Percentiles rank a stretch among this genome's conserved stretches.
phyloP scores from a whole-genome alignment of 2,329 filamentous ascomycete species.

The Lachnellula arida region DNA sequence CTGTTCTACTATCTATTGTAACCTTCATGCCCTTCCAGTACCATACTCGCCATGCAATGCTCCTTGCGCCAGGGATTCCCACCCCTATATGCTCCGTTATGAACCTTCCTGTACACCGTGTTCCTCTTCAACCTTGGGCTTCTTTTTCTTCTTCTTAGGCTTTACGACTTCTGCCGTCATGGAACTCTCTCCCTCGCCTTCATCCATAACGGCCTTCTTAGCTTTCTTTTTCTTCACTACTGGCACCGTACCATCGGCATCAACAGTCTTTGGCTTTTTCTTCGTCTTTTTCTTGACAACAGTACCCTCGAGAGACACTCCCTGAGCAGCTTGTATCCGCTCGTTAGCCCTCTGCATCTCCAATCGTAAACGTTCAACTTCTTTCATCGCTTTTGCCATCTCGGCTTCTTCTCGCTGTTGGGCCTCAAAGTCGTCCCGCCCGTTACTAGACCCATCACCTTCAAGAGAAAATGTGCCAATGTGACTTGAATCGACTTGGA shows the following conservation, averaged over 20 bases:
- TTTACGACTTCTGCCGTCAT: constrained; percentile 12
- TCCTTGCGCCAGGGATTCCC: constrained; percentile 4
- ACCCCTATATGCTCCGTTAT: background rate
- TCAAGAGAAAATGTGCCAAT: constrained; percentile 70
- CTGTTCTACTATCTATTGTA: no score
- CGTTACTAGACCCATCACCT: constrained; percentile 36
- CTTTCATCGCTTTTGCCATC: constrained; percentile 82
- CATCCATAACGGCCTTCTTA: constrained; percentile 31
- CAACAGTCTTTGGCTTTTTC: constrained; percentile 39
- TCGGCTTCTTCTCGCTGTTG: constrained; percentile 76
- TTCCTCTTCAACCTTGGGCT: constrained; percentile 19
- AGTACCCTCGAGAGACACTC: constrained; percentile 56
- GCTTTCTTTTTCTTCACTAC: constrained; percentile 45
- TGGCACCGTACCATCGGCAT: constrained; percentile 13
- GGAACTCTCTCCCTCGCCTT: constrained; percentile 19
- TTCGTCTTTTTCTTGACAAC: constrained; percentile 63
- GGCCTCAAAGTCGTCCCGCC: constrained; percentile 54
- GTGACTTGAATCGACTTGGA: constrained; percentile 83
- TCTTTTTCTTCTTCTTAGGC: constrained; percentile 43
- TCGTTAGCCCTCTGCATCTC: constrained; percentile 86
- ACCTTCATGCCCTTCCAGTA: no score
- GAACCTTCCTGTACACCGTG: background rate
- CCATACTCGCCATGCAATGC: background rate
- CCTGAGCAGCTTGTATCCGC: constrained; percentile 64
- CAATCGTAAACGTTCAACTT: constrained; percentile 79